These are phyloP conservation scores for Chenopodium album DNA, from an alignment of 148 eudicot genomes.

Conservation along the genomic window DNA sequence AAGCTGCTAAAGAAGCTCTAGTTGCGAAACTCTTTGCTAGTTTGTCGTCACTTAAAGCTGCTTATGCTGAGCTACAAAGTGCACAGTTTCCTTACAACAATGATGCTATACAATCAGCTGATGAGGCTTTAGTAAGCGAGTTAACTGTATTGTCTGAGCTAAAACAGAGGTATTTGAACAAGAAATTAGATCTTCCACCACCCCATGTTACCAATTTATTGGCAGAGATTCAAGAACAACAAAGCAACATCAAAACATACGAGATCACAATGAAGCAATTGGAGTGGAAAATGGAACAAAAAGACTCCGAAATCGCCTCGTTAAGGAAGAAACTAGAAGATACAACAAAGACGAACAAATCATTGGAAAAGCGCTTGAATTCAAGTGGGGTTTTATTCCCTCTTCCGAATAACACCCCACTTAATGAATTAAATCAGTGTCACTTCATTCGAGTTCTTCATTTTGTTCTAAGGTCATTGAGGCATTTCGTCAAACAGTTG, in stretches of 20 bases:
- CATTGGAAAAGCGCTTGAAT: conserved; percentile 49
- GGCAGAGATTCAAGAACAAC: conserved; percentile 90
- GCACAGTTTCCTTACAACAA: conserved; percentile 76
- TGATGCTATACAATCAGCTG: conserved; percentile 60
- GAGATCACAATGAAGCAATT: conserved; percentile 79
- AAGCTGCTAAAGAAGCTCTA: conserved; percentile 61
- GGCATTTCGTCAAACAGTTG: conserved; percentile 64
- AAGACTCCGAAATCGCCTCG: conserved; percentile 28
- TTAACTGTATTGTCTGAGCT: conserved; percentile 58
- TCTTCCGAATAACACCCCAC: conserved; percentile 37
- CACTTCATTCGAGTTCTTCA: conserved; percentile 58
- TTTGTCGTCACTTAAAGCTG: conserved; percentile 66
- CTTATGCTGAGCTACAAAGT: conserved; percentile 83
- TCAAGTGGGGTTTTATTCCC: conserved; percentile 54
- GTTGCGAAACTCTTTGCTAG: conserved; percentile 78
- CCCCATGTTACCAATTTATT: conserved; percentile 68
- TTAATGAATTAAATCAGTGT: conserved; percentile 39
- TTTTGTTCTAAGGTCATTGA: conserved; percentile 46
- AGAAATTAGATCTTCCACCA: conserved; percentile 61
- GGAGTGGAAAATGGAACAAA: conserved; percentile 45
- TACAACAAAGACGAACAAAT: conserved; percentile 29
- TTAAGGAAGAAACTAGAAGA: conserved; percentile 36
- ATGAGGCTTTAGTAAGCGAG: conserved; percentile 59
- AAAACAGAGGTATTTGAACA: conserved; percentile 48
- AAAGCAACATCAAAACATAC: conserved; percentile 72